A percentile compares a stretch with the other conserved stretches of the same genome.
These are phyloP conservation scores for Tetrastigma voinierianum DNA, from an alignment of 164 flowering plant species.

Conservation along the genomic window DNA sequence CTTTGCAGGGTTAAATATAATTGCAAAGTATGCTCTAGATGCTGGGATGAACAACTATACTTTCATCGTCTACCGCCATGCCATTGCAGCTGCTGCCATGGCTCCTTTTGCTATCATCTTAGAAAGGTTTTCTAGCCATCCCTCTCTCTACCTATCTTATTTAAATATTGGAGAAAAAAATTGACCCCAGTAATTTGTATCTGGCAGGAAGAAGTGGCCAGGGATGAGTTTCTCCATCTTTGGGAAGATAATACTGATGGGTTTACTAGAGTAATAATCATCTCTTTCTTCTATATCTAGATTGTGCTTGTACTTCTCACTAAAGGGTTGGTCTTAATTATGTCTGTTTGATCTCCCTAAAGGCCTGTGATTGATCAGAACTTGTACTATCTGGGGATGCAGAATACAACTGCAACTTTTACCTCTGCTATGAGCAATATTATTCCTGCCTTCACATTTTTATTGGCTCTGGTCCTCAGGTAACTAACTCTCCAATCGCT, in stretches of 20 bases:
- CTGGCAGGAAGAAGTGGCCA: constrained; percentile 44
- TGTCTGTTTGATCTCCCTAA: background rate
- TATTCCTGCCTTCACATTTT: constrained; percentile 46
- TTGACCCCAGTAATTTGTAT: background rate
- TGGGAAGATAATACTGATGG: constrained; percentile 27
- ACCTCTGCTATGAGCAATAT: constrained; percentile 36
- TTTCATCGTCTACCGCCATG: constrained; percentile 42
- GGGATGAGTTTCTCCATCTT: constrained; percentile 28
- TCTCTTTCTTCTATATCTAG: background rate
- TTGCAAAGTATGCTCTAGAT: constrained; percentile 41
- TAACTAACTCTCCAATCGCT: constrained; percentile 2
- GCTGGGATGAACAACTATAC: constrained; percentile 50
- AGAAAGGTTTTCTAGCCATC: constrained; percentile 40
- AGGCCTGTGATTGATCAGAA: constrained; percentile 51
- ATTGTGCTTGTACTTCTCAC: too few relatives aligned
- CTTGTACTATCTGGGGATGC: constrained; percentile 36
- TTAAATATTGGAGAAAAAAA: background rate
- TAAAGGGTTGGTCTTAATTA: too few relatives aligned
- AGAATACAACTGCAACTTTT: constrained; percentile 36
- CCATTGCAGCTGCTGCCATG: constrained; percentile 34
- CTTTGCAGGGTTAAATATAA: constrained; percentile 36
- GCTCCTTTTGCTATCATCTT: constrained; percentile 50
- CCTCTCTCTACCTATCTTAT: background rate
- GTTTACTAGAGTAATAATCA: constrained; percentile 27
- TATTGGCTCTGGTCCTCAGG: constrained; percentile 47